phyloP scores from a whole-genome alignment of 768 basidiomycete species.

The Cystofilobasidium ferigula region DNA sequence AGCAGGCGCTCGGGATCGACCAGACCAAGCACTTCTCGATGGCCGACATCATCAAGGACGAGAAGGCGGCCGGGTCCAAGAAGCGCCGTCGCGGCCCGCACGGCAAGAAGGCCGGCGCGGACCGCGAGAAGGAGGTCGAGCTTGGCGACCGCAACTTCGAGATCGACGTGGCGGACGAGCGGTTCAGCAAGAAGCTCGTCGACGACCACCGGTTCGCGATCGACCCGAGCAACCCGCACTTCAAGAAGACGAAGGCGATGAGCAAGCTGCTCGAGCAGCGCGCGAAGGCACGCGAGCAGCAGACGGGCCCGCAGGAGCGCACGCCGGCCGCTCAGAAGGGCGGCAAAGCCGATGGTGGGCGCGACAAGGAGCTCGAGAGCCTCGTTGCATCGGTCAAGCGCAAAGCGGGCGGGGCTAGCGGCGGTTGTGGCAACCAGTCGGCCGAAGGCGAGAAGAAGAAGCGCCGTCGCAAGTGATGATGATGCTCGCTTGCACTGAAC shows the following conservation, averaged over 20 bases:
- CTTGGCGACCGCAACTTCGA: slow-evolving; percentile 53
- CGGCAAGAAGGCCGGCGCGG: slow-evolving; percentile 33
- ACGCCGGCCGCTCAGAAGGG: slow-evolving; percentile 13
- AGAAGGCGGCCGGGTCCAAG: slow-evolving; percentile 48
- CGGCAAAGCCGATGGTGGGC: slow-evolving; percentile 29
- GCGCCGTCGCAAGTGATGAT: slow-evolving; percentile 20
- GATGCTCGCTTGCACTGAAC: no score
- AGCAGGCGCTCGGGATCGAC: slow-evolving; percentile 38
- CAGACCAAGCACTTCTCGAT: slow-evolving; percentile 72
- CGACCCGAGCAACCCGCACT: slow-evolving; percentile 93
- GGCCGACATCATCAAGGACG: slow-evolving; percentile 74
- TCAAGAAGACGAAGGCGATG: slow-evolving; percentile 90
- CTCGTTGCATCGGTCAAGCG: slow-evolving; percentile 82
- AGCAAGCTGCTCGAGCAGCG: slow-evolving; percentile 69
- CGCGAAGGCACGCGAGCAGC: slow-evolving; percentile 48
- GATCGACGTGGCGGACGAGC: slow-evolving; percentile 72
- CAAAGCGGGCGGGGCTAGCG: slow-evolving; percentile 42
- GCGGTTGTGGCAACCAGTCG: background rate
- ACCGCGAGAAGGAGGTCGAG: slow-evolving; percentile 54
- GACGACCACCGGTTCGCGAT: slow-evolving; percentile 88
- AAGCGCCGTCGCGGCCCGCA: slow-evolving; percentile 38
- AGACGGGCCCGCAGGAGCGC: slow-evolving; percentile 27
- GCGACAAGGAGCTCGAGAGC: slow-evolving; percentile 45
- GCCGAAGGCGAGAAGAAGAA: slow-evolving; percentile 7
- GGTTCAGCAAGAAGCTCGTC: slow-evolving; percentile 67